Base-by-base conservation (phyloP, 163 green algal species). In the Scenedesmus sp. region DNA sequence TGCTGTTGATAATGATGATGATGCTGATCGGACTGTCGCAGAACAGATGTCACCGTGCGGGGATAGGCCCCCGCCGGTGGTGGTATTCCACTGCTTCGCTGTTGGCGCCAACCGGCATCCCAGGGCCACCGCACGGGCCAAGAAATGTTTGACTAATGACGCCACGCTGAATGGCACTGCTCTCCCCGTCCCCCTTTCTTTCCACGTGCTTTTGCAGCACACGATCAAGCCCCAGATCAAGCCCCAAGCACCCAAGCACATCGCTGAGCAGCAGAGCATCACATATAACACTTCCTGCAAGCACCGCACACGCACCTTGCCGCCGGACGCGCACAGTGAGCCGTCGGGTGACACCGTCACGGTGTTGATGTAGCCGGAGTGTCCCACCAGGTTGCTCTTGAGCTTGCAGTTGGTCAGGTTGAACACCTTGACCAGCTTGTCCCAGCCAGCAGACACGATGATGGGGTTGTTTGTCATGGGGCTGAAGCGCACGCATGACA, bases 401-500 rank as follows among this genome's bases (percentile, higher is more conserved):
- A 99, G 97, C 96, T 99, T 99, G 97, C 98, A 99, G 96, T 99
- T 99, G 91, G 96, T 98, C 93, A 99, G 95, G 96, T 98, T 98
- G 84, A 88, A 91, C 84, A 94, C 93, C 95, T 97, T 97, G 84
- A 99, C 97, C 86, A 97, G 93, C 96, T 98, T 98, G 96, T 99
- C 98, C 98, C 98, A 99, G 92, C 97, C 97, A 46, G 94, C 97
- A 10, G 97, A 99, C 46, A 99, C 97, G 91, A 99, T 99, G 95
- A 99, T 98, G 90, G 98, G 98, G 95, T 99, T 98, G 86, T 93
- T 96, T 89, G 96, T 97, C 76, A 98, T 97, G 82, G 98, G 98
- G 82, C 97, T 99, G 98, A 99, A 99, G 91, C 98, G 97, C 92
- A 99, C 98, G 95, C 98, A 99, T 20, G 96, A 98, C 82, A 94